Evolutionary conservation across 202 grass and related monocot genomes (phyloP).

Genomic region (Hordeum pubiflorum): DNA sequence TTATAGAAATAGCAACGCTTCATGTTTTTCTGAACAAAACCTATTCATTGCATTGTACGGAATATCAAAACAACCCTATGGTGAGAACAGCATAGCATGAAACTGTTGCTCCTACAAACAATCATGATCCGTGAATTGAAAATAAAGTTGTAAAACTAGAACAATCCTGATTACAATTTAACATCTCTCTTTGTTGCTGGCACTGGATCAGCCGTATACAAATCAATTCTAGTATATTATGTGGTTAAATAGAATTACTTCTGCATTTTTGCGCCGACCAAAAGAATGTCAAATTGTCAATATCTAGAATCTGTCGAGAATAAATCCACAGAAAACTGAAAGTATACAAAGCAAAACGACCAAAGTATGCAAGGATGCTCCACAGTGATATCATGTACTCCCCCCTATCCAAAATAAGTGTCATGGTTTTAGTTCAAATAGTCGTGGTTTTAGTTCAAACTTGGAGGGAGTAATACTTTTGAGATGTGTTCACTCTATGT

Average conservation of each 20-base stretch:
- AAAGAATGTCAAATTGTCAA: neutral
- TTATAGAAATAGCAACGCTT: constrained; percentile 16
- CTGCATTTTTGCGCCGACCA: neutral
- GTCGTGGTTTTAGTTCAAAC: no score
- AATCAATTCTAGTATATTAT: neutral
- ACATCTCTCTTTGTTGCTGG: neutral
- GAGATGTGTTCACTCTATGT: neutral
- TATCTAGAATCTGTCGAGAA: neutral
- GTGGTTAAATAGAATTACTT: neutral
- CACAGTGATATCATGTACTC: neutral
- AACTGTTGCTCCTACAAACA: neutral
- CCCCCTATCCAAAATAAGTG: no score
- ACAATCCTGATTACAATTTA: neutral
- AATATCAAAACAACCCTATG: neutral
- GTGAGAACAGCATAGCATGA: neutral
- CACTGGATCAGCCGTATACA: neutral
- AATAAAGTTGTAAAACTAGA: neutral
- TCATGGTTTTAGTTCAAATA: no score
- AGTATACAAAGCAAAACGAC: neutral
- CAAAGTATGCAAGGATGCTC: neutral
- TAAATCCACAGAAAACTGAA: neutral
- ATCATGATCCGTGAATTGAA: neutral
- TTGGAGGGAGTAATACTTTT: neutral
- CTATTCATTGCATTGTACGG: neutral
- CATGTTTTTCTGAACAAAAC: neutral